Percentiles rank a stretch among this genome's conserved stretches.
Conservation (phyloP, 2,329 filamentous ascomycete species). For the Passalora sequoiae region DNA sequence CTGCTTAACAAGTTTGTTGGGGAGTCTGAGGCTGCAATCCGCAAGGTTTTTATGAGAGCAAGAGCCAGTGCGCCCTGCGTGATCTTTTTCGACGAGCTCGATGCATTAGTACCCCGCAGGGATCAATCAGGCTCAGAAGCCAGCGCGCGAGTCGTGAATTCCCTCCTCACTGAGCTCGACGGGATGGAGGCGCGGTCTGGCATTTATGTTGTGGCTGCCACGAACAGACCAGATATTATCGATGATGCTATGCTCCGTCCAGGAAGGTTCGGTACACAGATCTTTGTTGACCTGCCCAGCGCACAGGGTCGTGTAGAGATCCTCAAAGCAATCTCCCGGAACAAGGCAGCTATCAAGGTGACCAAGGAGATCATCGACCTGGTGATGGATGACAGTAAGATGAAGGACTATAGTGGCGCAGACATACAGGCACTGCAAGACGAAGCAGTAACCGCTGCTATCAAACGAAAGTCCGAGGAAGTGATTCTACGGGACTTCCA, state of each 20-base stretch:
- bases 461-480: constrained; percentile 42
- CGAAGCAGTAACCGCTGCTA: constrained; percentile 55
- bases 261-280: constrained; percentile 77
- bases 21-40: constrained; percentile 87
- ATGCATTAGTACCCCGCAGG: constrained; percentile 81
- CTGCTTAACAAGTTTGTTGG: constrained; percentile 96
- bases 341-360: constrained; percentile 46
- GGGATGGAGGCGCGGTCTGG: constrained; percentile 69
- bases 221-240: constrained; percentile 93
- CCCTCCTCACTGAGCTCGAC: constrained; percentile 88
- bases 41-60: constrained; percentile 85
- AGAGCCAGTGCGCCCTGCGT: constrained; percentile 84
- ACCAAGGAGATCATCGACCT: constrained; percentile 51
- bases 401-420: constrained; percentile 70
- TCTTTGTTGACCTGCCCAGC: constrained; percentile 83
- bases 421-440: constrained; percentile 57
- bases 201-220: constrained; percentile 91
- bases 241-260: constrained; percentile 92
- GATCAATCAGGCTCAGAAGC: constrained; percentile 74
- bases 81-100: constrained; percentile 96
- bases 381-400: constrained; percentile 61
- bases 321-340: constrained; percentile 60
- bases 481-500: constrained; percentile 48
- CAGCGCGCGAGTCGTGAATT: constrained; percentile 86
- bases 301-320: constrained; percentile 79